Base-by-base conservation (phyloP, 108 stramenopile genomes). In the Parietichytrium sp. region DNA sequence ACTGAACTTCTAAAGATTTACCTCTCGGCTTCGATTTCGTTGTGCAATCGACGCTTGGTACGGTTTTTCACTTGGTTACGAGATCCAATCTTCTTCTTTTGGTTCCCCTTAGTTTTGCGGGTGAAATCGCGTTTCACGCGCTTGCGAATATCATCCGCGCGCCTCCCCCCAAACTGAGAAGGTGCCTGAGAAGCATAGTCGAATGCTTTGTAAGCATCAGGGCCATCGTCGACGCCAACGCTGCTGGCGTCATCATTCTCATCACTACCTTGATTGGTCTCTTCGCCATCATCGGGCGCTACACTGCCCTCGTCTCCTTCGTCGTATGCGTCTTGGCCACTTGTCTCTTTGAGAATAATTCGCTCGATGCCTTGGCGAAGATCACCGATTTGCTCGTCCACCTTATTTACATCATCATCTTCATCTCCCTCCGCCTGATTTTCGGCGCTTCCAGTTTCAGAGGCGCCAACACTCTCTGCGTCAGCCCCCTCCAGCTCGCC, bases 191-290 rank as follows among this genome's bases (percentile, higher is more conserved):
- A 23, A 6, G 61, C 15, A 16, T 72, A n/a, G 10, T 72, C 61
- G 33, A 45, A 72, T 0, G 10, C 8, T 15, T n/a, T 10, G 33
- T 72, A 42, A 6, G 61, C 61, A 7, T 38, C 12, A 33, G 61
- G 61, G 10, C 61, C 61, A 25, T 72, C 61, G n/a, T n/a, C n/a
- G n/a, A n/a, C n/a, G 38, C 61, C 61, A 42, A 72, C 29, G 23
- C 38, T 72, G 23, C n/a, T 42, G 15, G 61, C 42, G 20, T 72
- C 61, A n/a, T 18, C 0, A 50, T 16, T 50, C 16, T 16, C 49
- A 50, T 72, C 61, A 27, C 45, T n/a, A n/a, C n/a, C n/a, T n/a
- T n/a, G n/a, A n/a, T n/a, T n/a, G n/a, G n/a, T n/a, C n/a, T n/a
- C n/a, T n/a, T n/a, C n/a, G n/a, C n/a, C n/a, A n/a, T n/a, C n/a